A percentile compares a stretch with the other conserved stretches of the same genome.
Evolutionary conservation across 257 asterid genomes (phyloP).

Genomic region (Lithospermum erythrorhizon): DNA sequence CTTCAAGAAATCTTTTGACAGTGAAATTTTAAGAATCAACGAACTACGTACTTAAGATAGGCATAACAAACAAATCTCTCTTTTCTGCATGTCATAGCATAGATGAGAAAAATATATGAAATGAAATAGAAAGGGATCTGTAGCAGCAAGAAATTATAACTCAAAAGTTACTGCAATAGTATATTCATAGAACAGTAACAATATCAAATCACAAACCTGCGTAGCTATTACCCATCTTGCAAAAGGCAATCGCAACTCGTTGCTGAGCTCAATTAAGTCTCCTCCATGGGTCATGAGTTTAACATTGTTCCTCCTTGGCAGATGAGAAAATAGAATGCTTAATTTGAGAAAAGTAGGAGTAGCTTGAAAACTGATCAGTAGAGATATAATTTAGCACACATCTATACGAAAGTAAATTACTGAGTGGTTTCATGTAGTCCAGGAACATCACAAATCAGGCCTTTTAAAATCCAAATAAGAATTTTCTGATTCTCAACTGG

Average conservation of each 20-base stretch:
- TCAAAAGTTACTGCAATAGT: not conserved
- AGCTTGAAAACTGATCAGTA: slow-evolving; percentile 4
- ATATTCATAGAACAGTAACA: too few relatives aligned
- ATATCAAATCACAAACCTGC: slow-evolving; percentile 38
- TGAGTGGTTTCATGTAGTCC: not conserved
- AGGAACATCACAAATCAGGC: not conserved
- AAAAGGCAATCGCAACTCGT: slow-evolving; percentile 83
- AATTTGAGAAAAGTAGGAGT: slow-evolving; percentile 14
- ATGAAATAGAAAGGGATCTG: too few relatives aligned
- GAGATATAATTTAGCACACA: not conserved
- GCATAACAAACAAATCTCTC: too few relatives aligned
- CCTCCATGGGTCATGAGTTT: slow-evolving; percentile 84
- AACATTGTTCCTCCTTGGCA: slow-evolving; percentile 46
- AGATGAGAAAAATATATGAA: too few relatives aligned
- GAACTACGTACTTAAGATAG: too few relatives aligned
- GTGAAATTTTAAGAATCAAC: too few relatives aligned
- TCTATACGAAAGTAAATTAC: slow-evolving; percentile 2
- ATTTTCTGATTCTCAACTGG: not conserved
- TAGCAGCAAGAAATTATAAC: not conserved
- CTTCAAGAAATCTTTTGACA: too few relatives aligned
- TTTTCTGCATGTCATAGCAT: too few relatives aligned
- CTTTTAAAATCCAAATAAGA: too few relatives aligned
- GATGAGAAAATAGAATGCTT: slow-evolving; percentile 7
- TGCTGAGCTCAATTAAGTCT: slow-evolving; percentile 83
- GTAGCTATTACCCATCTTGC: slow-evolving; percentile 60